A percentile compares a stretch with the other conserved stretches of the same genome.
Evolutionary conservation across 371 early-diverging fungal species (phyloP).

Genomic region (Mortierella sp.): DNA sequence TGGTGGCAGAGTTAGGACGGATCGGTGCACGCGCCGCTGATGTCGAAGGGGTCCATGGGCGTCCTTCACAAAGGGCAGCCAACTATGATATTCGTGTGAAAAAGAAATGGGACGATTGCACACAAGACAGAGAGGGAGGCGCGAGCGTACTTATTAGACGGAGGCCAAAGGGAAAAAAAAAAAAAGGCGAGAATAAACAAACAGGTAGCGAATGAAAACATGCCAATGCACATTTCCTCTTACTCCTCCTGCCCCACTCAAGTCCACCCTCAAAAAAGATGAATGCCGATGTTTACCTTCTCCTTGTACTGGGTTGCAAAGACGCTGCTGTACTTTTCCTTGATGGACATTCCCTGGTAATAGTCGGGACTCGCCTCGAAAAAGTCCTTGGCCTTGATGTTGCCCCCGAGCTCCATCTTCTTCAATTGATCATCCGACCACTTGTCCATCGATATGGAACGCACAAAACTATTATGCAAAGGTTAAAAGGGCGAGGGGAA

Average conservation of each 20-base stretch:
- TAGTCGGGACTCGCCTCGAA: constrained; percentile 91
- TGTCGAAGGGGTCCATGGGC: constrained; percentile 72
- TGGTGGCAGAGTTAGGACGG: constrained; percentile 49
- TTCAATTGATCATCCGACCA: constrained; percentile 96
- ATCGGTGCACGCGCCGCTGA: constrained; percentile 38
- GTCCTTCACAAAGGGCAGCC: constrained; percentile 63
- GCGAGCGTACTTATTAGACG: not conserved
- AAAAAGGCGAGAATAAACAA: not conserved
- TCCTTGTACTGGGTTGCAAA: constrained; percentile 93
- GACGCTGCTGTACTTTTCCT: constrained; percentile 87
- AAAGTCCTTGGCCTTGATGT: constrained; percentile 89
- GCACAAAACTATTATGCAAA: constrained; percentile 83
- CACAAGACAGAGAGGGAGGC: not conserved
- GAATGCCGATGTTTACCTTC: constrained; percentile 69
- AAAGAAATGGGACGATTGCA: not conserved
- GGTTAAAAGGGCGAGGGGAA: not conserved
- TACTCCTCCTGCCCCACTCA: not conserved
- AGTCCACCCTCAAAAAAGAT: not conserved
- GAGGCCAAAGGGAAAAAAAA: not conserved
- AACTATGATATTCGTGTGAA: constrained; percentile 31
- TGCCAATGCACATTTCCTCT: not conserved
- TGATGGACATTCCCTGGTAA: constrained; percentile 80
- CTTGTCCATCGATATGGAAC: constrained; percentile 98
- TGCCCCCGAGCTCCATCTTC: constrained; percentile 97
- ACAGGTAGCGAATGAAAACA: not conserved